Percentiles rank a stretch among this genome's conserved stretches.
Evolutionary conservation across 768 basidiomycete genomes (phyloP).

Genomic region (Russula virescens): DNA sequence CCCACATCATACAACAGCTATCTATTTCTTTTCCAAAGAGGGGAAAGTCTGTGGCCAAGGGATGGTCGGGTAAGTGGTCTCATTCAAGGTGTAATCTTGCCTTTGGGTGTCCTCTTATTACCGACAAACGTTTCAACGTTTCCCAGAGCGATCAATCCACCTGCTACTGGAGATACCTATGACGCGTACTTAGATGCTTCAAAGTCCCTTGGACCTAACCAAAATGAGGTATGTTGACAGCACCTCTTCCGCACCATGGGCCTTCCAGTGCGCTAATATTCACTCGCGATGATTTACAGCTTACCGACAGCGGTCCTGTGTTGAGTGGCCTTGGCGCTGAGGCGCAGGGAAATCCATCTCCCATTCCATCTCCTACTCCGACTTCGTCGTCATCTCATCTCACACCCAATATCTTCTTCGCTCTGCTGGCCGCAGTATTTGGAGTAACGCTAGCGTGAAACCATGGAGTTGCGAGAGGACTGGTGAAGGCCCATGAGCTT

Average conservation of each 20-base stretch:
- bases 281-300: conserved; percentile 26
- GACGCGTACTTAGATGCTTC: conserved; percentile 39
- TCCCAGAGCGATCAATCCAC: conserved; percentile 43
- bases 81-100: no score
- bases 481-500: no score
- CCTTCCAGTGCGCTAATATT: neutral
- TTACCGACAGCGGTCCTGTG: conserved; percentile 36
- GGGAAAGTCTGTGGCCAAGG: conserved; percentile 44
- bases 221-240: conserved; percentile 32
- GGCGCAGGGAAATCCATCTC: conserved; percentile 13
- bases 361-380: neutral
- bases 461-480: no score
- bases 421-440: conserved; percentile 1
- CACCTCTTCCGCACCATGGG: no score
- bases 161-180: conserved; percentile 40
- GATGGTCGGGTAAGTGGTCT: conserved; percentile 40
- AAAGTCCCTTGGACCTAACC: conserved; percentile 32
- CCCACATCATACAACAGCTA: conserved; percentile 36
- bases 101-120: neutral
- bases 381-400: neutral
- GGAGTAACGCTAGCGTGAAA: conserved; percentile 4
- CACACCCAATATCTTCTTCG: conserved; percentile 7
- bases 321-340: conserved; percentile 35
- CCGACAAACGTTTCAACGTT: neutral
- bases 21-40: conserved; percentile 54